Evolutionary conservation across 106 monocot genomes (phyloP), one percentile per base, ranked within the genome.

Genomic region (Dendrobium catenatum): DNA sequence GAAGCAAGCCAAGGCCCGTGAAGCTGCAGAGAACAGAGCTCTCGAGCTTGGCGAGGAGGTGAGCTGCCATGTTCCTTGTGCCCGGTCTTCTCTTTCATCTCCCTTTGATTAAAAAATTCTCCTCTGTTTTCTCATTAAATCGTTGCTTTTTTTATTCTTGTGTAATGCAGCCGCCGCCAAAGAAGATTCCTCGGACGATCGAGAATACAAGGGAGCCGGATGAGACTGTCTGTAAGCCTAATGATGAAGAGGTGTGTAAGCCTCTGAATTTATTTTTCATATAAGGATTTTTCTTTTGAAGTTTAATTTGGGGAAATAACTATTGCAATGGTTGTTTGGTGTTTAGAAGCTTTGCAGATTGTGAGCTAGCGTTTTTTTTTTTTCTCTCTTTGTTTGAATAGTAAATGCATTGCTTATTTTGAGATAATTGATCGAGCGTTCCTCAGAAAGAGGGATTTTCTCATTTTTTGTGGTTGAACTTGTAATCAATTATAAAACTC

Each of bases 31-130:
- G 80, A 89, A 88, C 61, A 79, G 83, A 54, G 98, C 93, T 72
- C 61, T 91, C 31, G 98, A 98, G 82, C 91, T 95, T 55, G 98
- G 95, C 22, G 87, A 93, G 56, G 91, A 93, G 89, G 98, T 80
- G 43, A 79, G 15, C 24, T 27, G n/a, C 19, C 46, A 1, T 64
- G 18, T 55, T 18, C 27, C 24, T 33, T 67, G 42, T 22, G 55
- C 41, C 41, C 73, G n/a, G n/a, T 16, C 26, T 31, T 55, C 5
- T 56, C 29, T 4, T 44, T 47, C 42, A 41, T 43, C 22, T 18
- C 41, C 4, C 3, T 5, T 18, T 77, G 15, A 33, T 66, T 75
- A n/a, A 6, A 4, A 40, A 5, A 15, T 41, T 13, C 43, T 9
- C 22, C 75, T 10, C 19, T 80, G 13, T 15, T 1, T 16, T 68